Base-by-base conservation (phyloP, 805 yeast species). In the Wickerhamomyces mucosus region DNA sequence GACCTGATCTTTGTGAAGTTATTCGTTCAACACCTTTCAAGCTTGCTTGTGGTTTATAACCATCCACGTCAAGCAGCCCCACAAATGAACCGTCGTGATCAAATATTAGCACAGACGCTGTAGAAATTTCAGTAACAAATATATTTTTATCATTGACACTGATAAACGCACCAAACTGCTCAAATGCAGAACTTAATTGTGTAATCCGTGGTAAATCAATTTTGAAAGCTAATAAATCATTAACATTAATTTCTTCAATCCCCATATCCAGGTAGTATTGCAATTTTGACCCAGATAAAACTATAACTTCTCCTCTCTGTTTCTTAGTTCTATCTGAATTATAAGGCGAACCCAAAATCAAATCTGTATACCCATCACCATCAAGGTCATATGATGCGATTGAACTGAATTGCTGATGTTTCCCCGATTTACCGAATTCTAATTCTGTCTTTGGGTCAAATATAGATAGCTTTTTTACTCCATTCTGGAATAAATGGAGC, bases 321-420 rank as follows among this genome's bases (percentile, higher is more conserved):
- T 45, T 38, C 18, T 56, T 50, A 11, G 10, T 13, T 4, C 16
- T 16, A 6, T 23, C 26, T 13, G 16, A 10, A 23, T 15, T 4
- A 28, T 48, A 54, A 3, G 68, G 64, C 1, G 75, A 64, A 0
- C 69, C 63, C 3, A 75, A 44, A 3, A 70, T 35, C 10, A 75
- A 36, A 27, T 66, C 72, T 1, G 55, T 56, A 6, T 50, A 34
- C 0, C 64, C 66, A 37, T 63, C 69, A 5, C 45, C 48, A 41
- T 57, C 54, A 7, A 58, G 27, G 36, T 63, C 65, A 12, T 45
- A 55, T 0, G 54, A 47, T 1, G 43, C 33, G 16, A 67, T 28
- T 1, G 42, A 26, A 13, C 52, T 43, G 0, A 72, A 75, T 12
- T 67, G 43, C 27, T 68, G 56, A 35, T 73, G 70, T 2, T 42